These are phyloP conservation scores for Tolypocladium tundrense DNA, from an alignment of 2,329 filamentous ascomycete species.

Conservation along the genomic window DNA sequence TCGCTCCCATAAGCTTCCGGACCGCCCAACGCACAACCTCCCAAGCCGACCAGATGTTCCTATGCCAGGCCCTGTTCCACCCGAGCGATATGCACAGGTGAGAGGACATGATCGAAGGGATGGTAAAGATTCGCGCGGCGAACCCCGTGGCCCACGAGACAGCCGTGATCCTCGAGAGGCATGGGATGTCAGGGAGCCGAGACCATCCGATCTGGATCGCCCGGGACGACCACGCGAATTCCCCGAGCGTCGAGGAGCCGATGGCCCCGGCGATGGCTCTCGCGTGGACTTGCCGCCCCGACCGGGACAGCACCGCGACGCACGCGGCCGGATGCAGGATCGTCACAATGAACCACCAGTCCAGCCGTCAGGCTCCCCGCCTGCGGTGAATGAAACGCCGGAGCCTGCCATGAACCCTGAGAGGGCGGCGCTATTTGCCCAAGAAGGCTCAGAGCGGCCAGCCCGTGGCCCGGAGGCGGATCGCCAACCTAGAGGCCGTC, in stretches of 20 bases:
- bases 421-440: slow-evolving; percentile 37
- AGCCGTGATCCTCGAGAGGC: slow-evolving; percentile 16
- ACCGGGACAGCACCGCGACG: slow-evolving; percentile 25
- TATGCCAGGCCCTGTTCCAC: slow-evolving; percentile 35
- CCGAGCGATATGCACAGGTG: slow-evolving; percentile 33
- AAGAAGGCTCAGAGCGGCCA: slow-evolving; percentile 18
- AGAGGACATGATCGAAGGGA: slow-evolving; percentile 30
- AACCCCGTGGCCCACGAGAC: slow-evolving; percentile 17
- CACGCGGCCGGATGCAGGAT: slow-evolving; percentile 16
- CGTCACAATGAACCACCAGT: slow-evolving; percentile 19
- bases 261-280: slow-evolving; percentile 16
- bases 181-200: slow-evolving; percentile 27
- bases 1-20: slow-evolving; percentile 25
- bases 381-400: slow-evolving; percentile 13
- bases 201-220: slow-evolving; percentile 30
- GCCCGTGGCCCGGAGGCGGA: slow-evolving; percentile 18
- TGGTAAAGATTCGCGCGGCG: slow-evolving; percentile 18
- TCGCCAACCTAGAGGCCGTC: slow-evolving; percentile 15
- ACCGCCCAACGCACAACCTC: slow-evolving; percentile 27
- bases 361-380: slow-evolving; percentile 13
- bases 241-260: slow-evolving; percentile 31
- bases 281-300: slow-evolving; percentile 23
- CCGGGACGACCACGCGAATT: slow-evolving; percentile 31
- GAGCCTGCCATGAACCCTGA: slow-evolving; percentile 47
- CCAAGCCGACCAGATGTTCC: slow-evolving; percentile 51